Evolutionary conservation across 257 asterid species (phyloP).

Genomic region (Striga asiatica): DNA sequence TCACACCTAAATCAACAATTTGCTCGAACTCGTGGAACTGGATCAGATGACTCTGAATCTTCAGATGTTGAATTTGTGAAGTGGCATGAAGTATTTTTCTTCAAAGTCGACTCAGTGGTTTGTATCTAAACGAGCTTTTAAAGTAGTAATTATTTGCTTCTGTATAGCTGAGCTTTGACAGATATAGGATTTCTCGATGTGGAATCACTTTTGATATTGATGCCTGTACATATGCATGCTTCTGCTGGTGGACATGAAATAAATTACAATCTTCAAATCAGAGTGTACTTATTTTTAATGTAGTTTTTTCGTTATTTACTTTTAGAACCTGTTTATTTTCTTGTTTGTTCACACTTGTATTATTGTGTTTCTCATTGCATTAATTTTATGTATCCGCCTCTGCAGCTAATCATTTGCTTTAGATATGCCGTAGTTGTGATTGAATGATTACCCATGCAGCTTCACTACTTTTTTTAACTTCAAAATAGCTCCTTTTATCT

Average conservation of each 20-base stretch:
- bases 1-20: slow-evolving; percentile 43
- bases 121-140: slow-evolving; percentile 20
- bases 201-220: not conserved
- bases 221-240: not conserved
- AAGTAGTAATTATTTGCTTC: not conserved
- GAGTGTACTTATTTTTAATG: not conserved
- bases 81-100: slow-evolving; percentile 95
- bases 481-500: slow-evolving; percentile 1
- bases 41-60: slow-evolving; percentile 35
- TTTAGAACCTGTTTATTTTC: too few relatives aligned
- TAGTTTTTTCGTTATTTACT: not conserved
- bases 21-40: slow-evolving; percentile 69
- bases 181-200: slow-evolving; percentile 11
- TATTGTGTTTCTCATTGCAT: too few relatives aligned
- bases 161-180: not conserved
- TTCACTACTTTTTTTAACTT: not conserved
- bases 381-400: too few relatives aligned
- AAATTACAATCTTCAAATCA: not conserved
- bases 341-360: too few relatives aligned
- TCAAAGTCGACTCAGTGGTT: slow-evolving; percentile 72
- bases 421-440: not conserved
- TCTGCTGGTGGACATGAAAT: slow-evolving; percentile 1
- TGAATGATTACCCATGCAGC: not conserved
- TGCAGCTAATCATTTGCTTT: not conserved
- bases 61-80: slow-evolving; percentile 45